Base-by-base conservation (phyloP, 2,329 filamentous ascomycete species). In the Aulographum hederae region DNA sequence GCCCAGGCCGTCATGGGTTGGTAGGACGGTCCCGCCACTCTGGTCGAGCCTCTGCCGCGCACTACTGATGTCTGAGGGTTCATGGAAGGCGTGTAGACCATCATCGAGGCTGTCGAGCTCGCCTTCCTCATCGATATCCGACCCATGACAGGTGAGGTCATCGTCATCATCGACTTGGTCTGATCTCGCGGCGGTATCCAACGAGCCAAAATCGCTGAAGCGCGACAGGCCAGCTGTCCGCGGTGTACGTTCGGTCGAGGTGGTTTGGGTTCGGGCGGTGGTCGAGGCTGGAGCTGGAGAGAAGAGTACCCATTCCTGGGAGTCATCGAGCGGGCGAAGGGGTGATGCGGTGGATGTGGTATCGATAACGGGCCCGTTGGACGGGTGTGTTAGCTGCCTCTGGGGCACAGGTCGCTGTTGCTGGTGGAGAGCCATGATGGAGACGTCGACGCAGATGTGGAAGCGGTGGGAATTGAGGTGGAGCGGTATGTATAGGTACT, bases 221-320 rank as follows among this genome's bases (percentile, higher is more conserved):
- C 70, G 73, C 25, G 80, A 89, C 39, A 71, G 67, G 23, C 76
- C 78, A 18, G 73, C 62, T 27, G 71, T 78, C 51, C 48, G 77
- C 60, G 53, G 69, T 41, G 59, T 85, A 48, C 53, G 73, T 58
- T 58, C 67, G 46, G 53, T 79, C 51, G 51, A 69, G 29, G 73
- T 71, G 23, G 79, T 73, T 36, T 67, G 73, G 28, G 74, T 80
- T 32, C 74, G 65, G 38, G 77, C 73, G 62, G 58, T 36, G 64
- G 67, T 39, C n/a, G 45, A 42, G 6, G 53, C 48, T n/a, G 46
- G 44, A 18, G 34, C 31, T 0, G 60, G 60, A 5, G 84, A 80
- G 61, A 98, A 98, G 40, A 98, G 71, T 33, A 95, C 78, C 89
- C 89, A 98, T 67, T 92, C 86, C 53, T 89, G 78, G 10, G 80